Conservation (phyloP, 768 basidiomycete species). For the Suillus lakei region DNA sequence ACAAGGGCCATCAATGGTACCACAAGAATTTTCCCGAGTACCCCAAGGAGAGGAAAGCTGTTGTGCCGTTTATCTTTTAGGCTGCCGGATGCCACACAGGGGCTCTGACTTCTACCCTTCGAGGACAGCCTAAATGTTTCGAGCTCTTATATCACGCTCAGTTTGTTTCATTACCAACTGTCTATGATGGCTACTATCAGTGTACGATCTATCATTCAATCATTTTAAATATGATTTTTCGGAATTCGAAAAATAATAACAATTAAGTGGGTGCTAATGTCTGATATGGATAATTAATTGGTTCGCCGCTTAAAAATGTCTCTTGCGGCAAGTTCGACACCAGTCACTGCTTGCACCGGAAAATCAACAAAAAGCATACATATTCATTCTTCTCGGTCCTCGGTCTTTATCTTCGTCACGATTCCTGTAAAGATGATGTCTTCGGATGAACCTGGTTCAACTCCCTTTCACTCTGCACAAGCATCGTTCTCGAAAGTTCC, state of each 20-base stretch:
- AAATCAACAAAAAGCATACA: slow-evolving; percentile 12
- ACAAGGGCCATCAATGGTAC: slow-evolving; percentile 89
- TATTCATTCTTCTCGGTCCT: slow-evolving; percentile 4
- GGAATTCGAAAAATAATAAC: neutral
- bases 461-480: slow-evolving; percentile 34
- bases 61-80: slow-evolving; percentile 80
- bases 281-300: slow-evolving; percentile 1
- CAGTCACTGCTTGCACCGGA: slow-evolving; percentile 2
- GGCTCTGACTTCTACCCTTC: neutral
- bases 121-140: neutral
- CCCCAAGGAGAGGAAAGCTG: slow-evolving; percentile 73
- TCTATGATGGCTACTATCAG: neutral
- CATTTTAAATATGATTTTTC: neutral
- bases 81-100: neutral
- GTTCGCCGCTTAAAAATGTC: slow-evolving; percentile 6
- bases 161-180: neutral
- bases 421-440: slow-evolving; percentile 33
- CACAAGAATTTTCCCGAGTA: slow-evolving; percentile 78
- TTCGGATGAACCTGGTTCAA: slow-evolving; percentile 34
- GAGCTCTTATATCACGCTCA: neutral
- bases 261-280: too few species aligned
- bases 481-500: slow-evolving; percentile 45
- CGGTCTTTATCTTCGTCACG: slow-evolving; percentile 13
- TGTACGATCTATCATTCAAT: neutral
- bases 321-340: neutral